Base-by-base conservation (phyloP, 1,284 basidiomycete genomes). In the Papiliotrema laurentii region DNA sequence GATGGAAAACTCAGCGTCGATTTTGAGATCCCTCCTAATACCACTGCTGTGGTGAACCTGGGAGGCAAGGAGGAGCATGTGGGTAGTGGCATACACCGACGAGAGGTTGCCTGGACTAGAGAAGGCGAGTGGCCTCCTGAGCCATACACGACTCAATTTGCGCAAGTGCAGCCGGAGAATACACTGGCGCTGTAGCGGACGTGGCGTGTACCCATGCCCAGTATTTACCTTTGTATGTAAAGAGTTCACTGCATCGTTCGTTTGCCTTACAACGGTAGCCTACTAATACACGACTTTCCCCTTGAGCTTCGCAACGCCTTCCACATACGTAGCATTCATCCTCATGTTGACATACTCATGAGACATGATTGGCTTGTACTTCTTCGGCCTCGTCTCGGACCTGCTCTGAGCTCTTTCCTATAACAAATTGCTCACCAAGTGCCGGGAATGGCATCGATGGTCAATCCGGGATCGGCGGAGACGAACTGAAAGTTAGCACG, bases 361-460 rank as follows among this genome's bases (percentile, higher is more conserved):
- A 35, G 79, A 77, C 40, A 78, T 74, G 64, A 76, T 75, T 2
- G 77, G 74, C 31, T 73, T 66, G 51, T 78, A 78, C 53, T 74
- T 75, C 58, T 75, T 76, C 4, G 76, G 75, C 5, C 59, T 63
- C 36, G 66, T 63, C 16, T 70, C 71, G 0, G 74, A 76, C 47
- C 39, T 34, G 21, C 3, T 21, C 41, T 18, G 18, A 5, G 11
- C 27, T 13, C 16, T 10, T 9, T 19, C 10, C 24, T 10, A 24
- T 4, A 14, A n/a, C 11, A 5, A 22, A 4, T 31, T 22, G 16
- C 38, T 41, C 26, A 48, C 69, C 73, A 81, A 3, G 80, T 81
- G 6, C 78, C 78, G 0, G 80, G 80, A n/a, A 81, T 66, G 45
- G 75, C 76, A 45, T 80, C 78, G 3, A 81, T 74, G 2, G 78